Percentiles rank a stretch among this genome's conserved stretches.
phyloP scores from a whole-genome alignment of 1,139 yeast species.

The Pneumocystis wakefieldiae region DNA sequence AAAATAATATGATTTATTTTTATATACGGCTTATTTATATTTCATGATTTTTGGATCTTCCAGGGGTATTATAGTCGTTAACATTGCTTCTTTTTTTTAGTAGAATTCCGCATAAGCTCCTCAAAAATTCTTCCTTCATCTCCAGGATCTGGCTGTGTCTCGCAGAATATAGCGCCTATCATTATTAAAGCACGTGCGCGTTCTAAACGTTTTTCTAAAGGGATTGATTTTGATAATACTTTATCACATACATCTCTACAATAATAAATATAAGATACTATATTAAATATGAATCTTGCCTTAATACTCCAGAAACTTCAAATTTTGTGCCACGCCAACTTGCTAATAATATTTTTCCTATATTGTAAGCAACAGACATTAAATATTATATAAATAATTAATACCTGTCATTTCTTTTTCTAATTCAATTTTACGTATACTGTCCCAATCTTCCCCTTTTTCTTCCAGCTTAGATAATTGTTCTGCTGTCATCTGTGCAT shows the following conservation, averaged over 20 bases:
- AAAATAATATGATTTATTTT: neutral
- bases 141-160: constrained; percentile 58
- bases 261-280: neutral
- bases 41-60: neutral
- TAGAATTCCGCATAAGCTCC: constrained; percentile 81
- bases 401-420: constrained; percentile 44
- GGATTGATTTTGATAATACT: constrained; percentile 52
- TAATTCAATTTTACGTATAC: constrained; percentile 70
- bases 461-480: constrained; percentile 41
- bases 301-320: constrained; percentile 73
- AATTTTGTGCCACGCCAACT: constrained; percentile 92
- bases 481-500: constrained; percentile 46
- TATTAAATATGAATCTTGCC: neutral
- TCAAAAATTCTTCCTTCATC: constrained; percentile 88
- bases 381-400: neutral
- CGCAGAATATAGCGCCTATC: constrained; percentile 58
- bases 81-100: constrained; percentile 51
- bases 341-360: constrained; percentile 86
- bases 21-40: neutral
- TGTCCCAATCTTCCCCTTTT: constrained; percentile 46
- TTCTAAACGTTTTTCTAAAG: constrained; percentile 42
- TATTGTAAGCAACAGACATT: constrained; percentile 14
- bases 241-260: constrained; percentile 66
- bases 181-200: constrained; percentile 67
- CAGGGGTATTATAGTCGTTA: neutral